Conservation (phyloP, 176 grass and related monocot genomes). For the Hyparrhenia diplandra region DNA sequence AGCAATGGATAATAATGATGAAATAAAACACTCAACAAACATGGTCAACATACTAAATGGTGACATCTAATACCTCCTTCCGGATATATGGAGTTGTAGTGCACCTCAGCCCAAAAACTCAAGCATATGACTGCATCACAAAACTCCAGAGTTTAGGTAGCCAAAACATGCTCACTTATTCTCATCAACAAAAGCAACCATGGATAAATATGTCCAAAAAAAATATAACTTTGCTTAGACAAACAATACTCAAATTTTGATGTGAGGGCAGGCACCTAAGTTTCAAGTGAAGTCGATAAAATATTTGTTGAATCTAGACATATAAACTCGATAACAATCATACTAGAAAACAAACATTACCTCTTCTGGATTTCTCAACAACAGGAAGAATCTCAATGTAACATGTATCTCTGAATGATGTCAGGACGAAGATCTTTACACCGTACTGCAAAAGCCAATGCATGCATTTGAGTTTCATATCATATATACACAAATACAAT, state of each 20-base stretch:
- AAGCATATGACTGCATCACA: slow-evolving; percentile 69
- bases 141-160: neutral
- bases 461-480: no score
- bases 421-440: slow-evolving; percentile 90
- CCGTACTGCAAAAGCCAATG: slow-evolving; percentile 4
- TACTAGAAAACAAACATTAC: slow-evolving; percentile 17
- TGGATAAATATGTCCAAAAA: neutral
- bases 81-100: slow-evolving; percentile 96
- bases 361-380: slow-evolving; percentile 70
- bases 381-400: slow-evolving; percentile 86
- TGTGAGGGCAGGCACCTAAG: neutral
- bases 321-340: neutral
- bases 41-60: neutral
- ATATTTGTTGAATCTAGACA: neutral
- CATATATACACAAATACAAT: no score
- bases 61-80: slow-evolving; percentile 62
- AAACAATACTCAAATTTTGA: neutral
- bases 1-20: neutral
- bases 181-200: neutral
- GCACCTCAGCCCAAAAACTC: slow-evolving; percentile 98
- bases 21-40: neutral
- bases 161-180: neutral
- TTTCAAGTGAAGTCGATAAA: neutral
- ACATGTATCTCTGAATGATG: slow-evolving; percentile 97
- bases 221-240: neutral